A percentile compares a stretch with the other conserved stretches of the same genome.
Evolutionary conservation across 108 stramenopile genomes (phyloP).

Genomic region (Epithemia pelagica): DNA sequence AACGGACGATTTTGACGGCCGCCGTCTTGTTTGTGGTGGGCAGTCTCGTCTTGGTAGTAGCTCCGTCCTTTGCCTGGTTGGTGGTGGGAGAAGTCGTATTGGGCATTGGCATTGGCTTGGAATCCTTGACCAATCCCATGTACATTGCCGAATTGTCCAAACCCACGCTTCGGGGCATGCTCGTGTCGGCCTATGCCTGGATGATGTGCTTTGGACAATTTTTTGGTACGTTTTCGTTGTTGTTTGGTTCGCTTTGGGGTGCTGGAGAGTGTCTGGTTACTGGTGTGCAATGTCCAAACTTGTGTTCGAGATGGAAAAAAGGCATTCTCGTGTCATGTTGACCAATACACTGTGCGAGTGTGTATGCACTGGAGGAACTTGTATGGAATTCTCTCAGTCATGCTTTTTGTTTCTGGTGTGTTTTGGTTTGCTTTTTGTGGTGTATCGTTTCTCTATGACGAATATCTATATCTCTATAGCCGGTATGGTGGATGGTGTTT

Average conservation of each 20-base stretch:
- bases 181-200: constrained; percentile 65
- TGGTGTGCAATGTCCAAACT: constrained; percentile 31
- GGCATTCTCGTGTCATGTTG: no score
- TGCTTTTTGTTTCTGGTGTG: no score
- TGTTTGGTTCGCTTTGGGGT: no score
- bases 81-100: constrained; percentile 30
- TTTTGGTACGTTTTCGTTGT: not conserved
- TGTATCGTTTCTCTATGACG: not conserved
- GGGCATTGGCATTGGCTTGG: constrained; percentile 43
- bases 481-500: constrained; percentile 7
- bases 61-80: constrained; percentile 9
- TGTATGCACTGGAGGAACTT: no score
- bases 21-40: constrained; percentile 43
- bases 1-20: constrained; percentile 28
- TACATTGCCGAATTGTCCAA: constrained; percentile 50
- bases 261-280: no score
- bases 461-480: not conserved
- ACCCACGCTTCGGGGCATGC: constrained; percentile 30
- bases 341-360: no score
- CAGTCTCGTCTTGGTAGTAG: constrained; percentile 21
- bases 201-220: constrained; percentile 61
- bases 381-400: no score
- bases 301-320: constrained; percentile 1
- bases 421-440: no score
- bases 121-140: constrained; percentile 26